Conservation (phyloP, 495 filamentous ascomycete genomes). For the Aspergillus bertholletiae region DNA sequence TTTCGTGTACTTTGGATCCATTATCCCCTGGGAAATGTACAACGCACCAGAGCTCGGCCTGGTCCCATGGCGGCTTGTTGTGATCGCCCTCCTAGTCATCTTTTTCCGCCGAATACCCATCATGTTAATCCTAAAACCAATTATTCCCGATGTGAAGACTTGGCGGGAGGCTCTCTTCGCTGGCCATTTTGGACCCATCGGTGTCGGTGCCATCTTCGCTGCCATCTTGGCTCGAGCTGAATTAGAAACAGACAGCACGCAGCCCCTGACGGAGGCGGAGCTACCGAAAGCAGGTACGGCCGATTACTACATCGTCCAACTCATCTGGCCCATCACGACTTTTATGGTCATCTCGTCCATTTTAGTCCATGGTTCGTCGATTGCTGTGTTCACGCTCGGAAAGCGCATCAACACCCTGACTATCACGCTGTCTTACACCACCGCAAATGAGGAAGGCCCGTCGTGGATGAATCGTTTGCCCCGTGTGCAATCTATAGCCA, state of each 20-base stretch:
- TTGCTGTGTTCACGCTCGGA: constrained; percentile 96
- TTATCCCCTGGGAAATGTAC: constrained; percentile 91
- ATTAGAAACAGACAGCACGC: constrained; percentile 67
- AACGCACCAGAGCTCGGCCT: constrained; percentile 69
- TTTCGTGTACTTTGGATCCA: constrained; percentile 95
- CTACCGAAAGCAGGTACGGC: constrained; percentile 48
- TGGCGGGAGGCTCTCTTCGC: constrained; percentile 98
- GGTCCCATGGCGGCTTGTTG: constrained; percentile 80
- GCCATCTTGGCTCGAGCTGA: constrained; percentile 89
- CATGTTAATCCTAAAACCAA: constrained; percentile 86
- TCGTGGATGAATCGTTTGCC: constrained; percentile 94
- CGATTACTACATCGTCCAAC: constrained; percentile 66
- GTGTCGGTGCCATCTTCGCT: constrained; percentile 95
- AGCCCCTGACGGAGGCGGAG: constrained; percentile 63
- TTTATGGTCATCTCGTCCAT: constrained; percentile 96
- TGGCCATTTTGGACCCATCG: constrained; percentile 97
- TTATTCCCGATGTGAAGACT: constrained; percentile 96
- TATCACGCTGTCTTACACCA: constrained; percentile 92
- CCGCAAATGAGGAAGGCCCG: constrained; percentile 82
- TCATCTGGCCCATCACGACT: constrained; percentile 95
- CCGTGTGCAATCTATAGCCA: constrained; percentile 77
- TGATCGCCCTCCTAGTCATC: constrained; percentile 87
- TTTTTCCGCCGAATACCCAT: constrained; percentile 96
- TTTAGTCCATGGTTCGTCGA: constrained; percentile 92
- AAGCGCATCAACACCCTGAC: constrained; percentile 98